phyloP scores from a whole-genome alignment of 1,139 yeast species.

The Blastobotrys malaysiensis region DNA sequence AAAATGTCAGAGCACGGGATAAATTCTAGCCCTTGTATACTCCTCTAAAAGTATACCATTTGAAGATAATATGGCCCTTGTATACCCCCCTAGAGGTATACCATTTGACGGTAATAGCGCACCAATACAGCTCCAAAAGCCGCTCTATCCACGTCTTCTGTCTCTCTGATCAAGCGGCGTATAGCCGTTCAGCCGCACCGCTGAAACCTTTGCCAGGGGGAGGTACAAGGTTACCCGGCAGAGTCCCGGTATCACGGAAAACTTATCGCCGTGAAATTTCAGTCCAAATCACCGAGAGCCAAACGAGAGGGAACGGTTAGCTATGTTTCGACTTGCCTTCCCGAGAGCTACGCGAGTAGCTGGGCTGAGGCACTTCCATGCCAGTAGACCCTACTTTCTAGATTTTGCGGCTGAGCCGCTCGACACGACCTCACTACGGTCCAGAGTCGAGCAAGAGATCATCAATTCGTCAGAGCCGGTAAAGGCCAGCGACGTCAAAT shows the following conservation, averaged over 20 bases:
- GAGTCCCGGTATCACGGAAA: background rate
- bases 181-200: too few relatives aligned
- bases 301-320: background rate
- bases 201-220: too few relatives aligned
- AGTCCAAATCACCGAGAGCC: background rate
- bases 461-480: background rate
- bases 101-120: too few relatives aligned
- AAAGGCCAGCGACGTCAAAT: constrained; percentile 3
- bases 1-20: too few relatives aligned
- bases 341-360: background rate
- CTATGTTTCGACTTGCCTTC: background rate
- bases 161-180: too few relatives aligned
- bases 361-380: background rate
- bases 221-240: background rate
- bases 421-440: background rate
- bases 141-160: too few relatives aligned
- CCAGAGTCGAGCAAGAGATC: background rate
- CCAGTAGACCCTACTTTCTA: background rate
- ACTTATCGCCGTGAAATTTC: background rate
- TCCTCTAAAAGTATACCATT: too few relatives aligned
- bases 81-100: too few relatives aligned
- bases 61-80: too few relatives aligned
- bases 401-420: background rate
- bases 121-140: too few relatives aligned
- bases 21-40: too few relatives aligned